These are phyloP conservation scores for Ceratobasidium sp. DNA, from an alignment of 1,284 basidiomycete genomes.

Conservation along the genomic window DNA sequence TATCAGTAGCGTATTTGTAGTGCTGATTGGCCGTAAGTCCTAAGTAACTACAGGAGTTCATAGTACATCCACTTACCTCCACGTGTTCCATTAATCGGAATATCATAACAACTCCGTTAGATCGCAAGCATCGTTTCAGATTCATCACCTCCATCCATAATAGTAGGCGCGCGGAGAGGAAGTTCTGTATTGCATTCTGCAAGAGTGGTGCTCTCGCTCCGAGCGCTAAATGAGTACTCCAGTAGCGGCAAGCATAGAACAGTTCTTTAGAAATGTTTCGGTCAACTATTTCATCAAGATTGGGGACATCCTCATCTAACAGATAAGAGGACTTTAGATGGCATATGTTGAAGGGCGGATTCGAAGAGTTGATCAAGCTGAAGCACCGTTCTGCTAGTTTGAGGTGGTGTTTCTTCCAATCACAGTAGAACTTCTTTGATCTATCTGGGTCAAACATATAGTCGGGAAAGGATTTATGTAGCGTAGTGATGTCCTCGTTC, in stretches of 20 bases:
- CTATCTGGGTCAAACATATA: neutral
- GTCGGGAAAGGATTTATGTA: slow-evolving; percentile 8
- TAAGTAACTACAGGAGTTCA: neutral
- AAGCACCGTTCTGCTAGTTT: neutral
- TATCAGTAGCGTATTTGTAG: neutral
- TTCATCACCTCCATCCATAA: neutral
- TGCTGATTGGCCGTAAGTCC: neutral
- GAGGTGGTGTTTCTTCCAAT: neutral
- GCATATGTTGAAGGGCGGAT: slow-evolving; percentile 2
- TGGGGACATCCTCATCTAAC: neutral
- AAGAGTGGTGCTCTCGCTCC: neutral
- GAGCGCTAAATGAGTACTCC: neutral
- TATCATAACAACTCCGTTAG: neutral
- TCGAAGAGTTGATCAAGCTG: neutral
- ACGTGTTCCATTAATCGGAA: neutral
- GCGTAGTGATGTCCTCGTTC: neutral
- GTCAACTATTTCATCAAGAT: neutral
- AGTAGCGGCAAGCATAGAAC: neutral
- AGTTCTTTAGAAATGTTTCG: neutral
- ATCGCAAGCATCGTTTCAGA: neutral
- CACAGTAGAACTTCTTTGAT: neutral
- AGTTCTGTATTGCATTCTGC: neutral
- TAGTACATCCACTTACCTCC: neutral
- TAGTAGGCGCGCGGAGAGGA: neutral
- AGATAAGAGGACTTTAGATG: neutral